phyloP scores from a whole-genome alignment of 1,284 basidiomycete genomes.

The Ganoderma sp. region DNA sequence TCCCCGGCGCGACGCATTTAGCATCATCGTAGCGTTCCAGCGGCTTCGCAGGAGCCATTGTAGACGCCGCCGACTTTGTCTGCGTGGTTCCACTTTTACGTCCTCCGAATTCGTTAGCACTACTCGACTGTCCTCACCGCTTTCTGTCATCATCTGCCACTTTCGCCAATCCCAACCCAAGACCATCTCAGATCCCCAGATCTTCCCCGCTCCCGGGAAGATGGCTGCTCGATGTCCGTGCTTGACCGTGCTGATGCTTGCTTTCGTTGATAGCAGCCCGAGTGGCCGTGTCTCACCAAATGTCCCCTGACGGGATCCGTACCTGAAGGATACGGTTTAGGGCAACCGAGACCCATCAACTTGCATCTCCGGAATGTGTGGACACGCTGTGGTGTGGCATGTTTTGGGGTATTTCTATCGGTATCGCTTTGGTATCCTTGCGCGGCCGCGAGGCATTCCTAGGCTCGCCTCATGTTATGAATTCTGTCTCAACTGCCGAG shows the following conservation, averaged over 20 bases:
- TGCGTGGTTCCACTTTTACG: not conserved
- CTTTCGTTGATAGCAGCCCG: not conserved
- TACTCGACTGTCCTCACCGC: not conserved
- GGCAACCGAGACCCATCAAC: not conserved
- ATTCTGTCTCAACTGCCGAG: constrained; percentile 10
- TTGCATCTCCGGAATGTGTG: constrained; percentile 8
- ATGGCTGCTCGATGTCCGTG: not conserved
- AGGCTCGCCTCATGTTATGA: constrained; percentile 24
- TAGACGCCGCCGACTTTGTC: not conserved
- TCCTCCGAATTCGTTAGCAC: not conserved
- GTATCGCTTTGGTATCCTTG: constrained; percentile 1
- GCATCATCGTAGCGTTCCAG: not conserved
- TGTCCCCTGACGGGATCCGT: not conserved
- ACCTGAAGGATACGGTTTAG: not conserved
- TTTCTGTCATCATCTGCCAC: constrained; percentile 7
- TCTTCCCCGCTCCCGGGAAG: not conserved
- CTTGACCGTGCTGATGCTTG: not conserved
- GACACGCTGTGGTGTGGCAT: not conserved
- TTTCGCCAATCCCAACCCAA: not conserved
- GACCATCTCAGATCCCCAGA: constrained; percentile 6
- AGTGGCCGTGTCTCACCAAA: constrained; percentile 4
- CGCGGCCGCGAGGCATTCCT: constrained; percentile 5
- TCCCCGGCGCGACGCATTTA: not conserved
- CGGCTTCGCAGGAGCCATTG: not conserved
- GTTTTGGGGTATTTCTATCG: constrained; percentile 1